Conservation (phyloP, 2,329 filamentous ascomycete genomes). For the Acrocalymma vagum region DNA sequence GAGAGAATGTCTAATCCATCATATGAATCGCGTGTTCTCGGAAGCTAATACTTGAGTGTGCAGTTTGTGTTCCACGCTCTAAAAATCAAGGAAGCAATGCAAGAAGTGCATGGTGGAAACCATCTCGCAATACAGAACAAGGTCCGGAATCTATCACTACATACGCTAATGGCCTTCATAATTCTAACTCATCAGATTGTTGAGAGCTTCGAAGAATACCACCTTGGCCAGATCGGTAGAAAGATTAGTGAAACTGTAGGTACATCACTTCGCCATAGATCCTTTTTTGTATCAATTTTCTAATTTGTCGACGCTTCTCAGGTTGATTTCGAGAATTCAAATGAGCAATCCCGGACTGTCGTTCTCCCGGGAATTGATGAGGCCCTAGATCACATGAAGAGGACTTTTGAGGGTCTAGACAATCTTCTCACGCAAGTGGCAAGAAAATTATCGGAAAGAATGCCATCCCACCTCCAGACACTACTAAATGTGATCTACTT, state of each 20-base stretch:
- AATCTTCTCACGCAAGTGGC: constrained; percentile 75
- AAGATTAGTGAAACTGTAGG: constrained; percentile 72
- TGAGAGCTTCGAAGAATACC: constrained; percentile 64
- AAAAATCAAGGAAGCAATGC: constrained; percentile 71
- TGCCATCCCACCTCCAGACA: constrained; percentile 66
- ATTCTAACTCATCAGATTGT: constrained; percentile 58
- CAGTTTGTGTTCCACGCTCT: constrained; percentile 77
- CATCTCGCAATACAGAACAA: constrained; percentile 62
- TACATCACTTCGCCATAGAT: neutral
- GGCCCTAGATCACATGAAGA: constrained; percentile 80
- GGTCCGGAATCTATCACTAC: constrained; percentile 45
- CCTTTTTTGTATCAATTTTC: no score
- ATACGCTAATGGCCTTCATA: neutral
- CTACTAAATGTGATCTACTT: constrained; percentile 84
- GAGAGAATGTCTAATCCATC: constrained; percentile 50
- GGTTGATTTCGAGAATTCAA: constrained; percentile 83
- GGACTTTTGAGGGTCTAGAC: constrained; percentile 79
- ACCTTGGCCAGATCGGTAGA: constrained; percentile 72
- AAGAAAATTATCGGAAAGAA: constrained; percentile 65
- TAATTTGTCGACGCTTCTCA: constrained; percentile 28
- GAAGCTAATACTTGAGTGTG: constrained; percentile 14
- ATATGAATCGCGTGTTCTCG: no score
- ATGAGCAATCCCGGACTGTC: constrained; percentile 74
- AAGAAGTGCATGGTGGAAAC: constrained; percentile 64
- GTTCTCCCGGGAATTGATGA: constrained; percentile 76